Evolutionary conservation across 2,329 filamentous ascomycete species (phyloP).

Genomic region (Pyricularia sp.): DNA sequence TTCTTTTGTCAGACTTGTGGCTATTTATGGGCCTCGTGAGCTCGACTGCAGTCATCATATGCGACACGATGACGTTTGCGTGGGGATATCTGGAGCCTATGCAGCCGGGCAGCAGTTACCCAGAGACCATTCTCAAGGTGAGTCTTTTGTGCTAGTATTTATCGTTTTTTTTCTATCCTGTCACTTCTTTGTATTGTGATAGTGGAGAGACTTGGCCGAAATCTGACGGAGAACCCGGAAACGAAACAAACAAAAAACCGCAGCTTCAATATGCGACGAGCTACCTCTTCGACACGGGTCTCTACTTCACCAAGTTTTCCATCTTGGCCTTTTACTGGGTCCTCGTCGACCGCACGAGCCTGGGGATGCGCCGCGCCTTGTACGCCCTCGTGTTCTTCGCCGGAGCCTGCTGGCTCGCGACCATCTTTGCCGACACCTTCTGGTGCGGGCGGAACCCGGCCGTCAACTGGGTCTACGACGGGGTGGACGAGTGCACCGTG

Average conservation of each 20-base stretch:
- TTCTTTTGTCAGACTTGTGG: neutral
- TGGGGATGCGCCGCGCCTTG: neutral
- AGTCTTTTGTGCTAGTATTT: neutral
- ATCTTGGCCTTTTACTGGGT: neutral
- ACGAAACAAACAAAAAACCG: no score
- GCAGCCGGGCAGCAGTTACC: no score
- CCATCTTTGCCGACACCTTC: neutral
- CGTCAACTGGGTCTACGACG: neutral
- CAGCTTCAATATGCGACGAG: neutral
- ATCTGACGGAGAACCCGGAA: no score
- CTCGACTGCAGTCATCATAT: neutral
- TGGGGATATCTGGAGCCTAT: neutral
- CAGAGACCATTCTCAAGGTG: neutral
- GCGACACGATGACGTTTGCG: neutral
- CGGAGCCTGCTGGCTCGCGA: neutral
- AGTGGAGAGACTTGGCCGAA: no score
- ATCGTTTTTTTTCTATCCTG: no score
- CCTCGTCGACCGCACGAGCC: neutral
- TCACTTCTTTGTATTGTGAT: no score
- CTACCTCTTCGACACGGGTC: neutral
- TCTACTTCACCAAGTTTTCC: slow-evolving; percentile 1
- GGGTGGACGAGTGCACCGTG: neutral
- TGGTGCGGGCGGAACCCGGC: neutral
- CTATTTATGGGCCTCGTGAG: neutral
- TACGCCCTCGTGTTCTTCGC: neutral